Conservation (phyloP, 768 basidiomycete species). For the Pleurotus tuber-regium region DNA sequence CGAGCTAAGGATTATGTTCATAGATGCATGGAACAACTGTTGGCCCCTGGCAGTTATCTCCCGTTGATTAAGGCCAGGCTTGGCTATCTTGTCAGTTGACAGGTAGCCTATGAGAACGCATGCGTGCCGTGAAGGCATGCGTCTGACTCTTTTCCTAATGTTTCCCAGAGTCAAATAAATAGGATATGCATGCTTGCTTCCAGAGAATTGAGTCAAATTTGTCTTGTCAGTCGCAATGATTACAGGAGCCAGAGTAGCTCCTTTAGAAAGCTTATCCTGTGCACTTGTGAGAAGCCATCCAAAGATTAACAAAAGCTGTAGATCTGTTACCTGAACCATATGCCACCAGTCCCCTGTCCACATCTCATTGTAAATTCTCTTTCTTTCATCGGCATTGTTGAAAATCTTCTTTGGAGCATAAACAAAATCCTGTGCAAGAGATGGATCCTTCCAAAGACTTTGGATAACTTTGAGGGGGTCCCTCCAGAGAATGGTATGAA, state of each 20-base stretch:
- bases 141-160: slow-evolving; percentile 28
- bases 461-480: no score
- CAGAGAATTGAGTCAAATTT: slow-evolving; percentile 28
- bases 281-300: no score
- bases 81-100: slow-evolving; percentile 30
- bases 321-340: no score
- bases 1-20: slow-evolving; percentile 27
- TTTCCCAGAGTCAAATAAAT: slow-evolving; percentile 44
- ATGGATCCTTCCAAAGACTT: no score
- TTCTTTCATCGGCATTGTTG: no score
- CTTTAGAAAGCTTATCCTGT: slow-evolving; percentile 15
- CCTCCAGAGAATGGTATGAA: no score
- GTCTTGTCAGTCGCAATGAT: slow-evolving; percentile 40
- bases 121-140: slow-evolving; percentile 29
- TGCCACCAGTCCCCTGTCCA: no score
- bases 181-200: slow-evolving; percentile 38
- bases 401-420: no score
- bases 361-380: no score
- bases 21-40: slow-evolving; percentile 36
- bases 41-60: slow-evolving; percentile 16
- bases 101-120: slow-evolving; percentile 37
- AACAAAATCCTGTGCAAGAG: no score
- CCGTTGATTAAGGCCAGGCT: slow-evolving; percentile 10
- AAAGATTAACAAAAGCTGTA: no score
- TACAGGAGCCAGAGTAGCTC: slow-evolving; percentile 32